These are phyloP conservation scores for Bacidia rubella DNA, from an alignment of 495 filamentous ascomycete species.

Conservation along the genomic window DNA sequence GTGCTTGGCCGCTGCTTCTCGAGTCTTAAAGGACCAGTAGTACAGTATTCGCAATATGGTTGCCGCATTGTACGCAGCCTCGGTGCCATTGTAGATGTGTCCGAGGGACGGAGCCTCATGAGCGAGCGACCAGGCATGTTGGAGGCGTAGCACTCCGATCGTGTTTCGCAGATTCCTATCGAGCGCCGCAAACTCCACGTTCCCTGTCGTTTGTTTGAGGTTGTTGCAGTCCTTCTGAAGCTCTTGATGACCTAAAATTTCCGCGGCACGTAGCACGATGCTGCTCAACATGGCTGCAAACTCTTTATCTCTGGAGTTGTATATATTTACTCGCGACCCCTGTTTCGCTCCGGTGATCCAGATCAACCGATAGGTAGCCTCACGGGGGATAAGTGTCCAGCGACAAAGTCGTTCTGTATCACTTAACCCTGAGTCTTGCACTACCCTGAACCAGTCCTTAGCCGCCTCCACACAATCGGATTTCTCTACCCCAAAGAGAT, in stretches of 20 bases:
- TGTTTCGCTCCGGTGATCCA: not conserved
- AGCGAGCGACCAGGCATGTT: not conserved
- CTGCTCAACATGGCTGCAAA: constrained; percentile 4
- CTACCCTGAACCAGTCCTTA: not conserved
- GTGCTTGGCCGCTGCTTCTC: not conserved
- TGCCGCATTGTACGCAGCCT: not conserved
- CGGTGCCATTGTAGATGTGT: not conserved
- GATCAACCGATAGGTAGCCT: not conserved
- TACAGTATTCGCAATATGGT: not conserved
- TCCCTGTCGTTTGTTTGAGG: not conserved
- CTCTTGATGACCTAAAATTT: not conserved
- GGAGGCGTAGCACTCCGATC: not conserved
- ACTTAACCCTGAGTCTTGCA: not conserved
- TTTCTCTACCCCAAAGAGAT: not conserved
- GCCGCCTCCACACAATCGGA: not conserved
- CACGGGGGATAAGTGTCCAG: not conserved
- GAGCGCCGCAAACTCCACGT: not conserved
- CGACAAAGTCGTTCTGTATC: not conserved
- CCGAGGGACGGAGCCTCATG: not conserved
- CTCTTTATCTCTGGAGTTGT: not conserved
- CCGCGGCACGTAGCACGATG: not conserved
- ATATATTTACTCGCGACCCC: not conserved
- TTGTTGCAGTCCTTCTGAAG: constrained; percentile 1
- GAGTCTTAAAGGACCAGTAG: not conserved
- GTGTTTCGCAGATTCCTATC: not conserved